phyloP scores from a whole-genome alignment of 345 rosid genomes.

The Bruguiera parviflora region DNA sequence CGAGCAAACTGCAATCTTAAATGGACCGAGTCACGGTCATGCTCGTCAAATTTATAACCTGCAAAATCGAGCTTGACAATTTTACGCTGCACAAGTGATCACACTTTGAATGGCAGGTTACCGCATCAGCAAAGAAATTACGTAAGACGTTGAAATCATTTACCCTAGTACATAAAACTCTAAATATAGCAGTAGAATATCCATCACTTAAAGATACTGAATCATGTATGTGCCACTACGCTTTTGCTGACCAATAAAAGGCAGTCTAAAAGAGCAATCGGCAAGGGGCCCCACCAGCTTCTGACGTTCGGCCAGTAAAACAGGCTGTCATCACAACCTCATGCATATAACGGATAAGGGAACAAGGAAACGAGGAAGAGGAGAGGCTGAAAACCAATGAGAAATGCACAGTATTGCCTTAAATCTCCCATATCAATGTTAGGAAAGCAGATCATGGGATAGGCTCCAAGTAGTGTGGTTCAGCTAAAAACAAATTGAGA shows the following conservation, averaged over 20 bases:
- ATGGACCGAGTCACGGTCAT: slow-evolving; percentile 57
- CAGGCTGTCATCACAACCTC: slow-evolving; percentile 12
- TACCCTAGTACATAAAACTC: slow-evolving; percentile 15
- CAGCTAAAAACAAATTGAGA: background rate
- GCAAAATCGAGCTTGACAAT: slow-evolving; percentile 59
- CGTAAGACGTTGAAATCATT: slow-evolving; percentile 20
- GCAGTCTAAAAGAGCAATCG: background rate
- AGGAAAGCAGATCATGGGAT: background rate
- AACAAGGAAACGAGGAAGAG: background rate
- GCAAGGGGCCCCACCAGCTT: slow-evolving; percentile 10
- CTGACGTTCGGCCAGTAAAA: background rate
- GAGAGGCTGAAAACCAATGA: background rate
- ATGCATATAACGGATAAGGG: background rate
- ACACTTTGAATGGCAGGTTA: slow-evolving; percentile 22
- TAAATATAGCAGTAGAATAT: slow-evolving; percentile 12
- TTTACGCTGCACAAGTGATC: slow-evolving; percentile 38
- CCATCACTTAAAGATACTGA: background rate
- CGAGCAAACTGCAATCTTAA: slow-evolving; percentile 76
- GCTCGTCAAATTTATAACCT: slow-evolving; percentile 67
- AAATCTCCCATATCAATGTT: background rate
- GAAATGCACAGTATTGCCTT: slow-evolving; percentile 5
- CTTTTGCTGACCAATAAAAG: slow-evolving; percentile 8
- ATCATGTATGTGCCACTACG: background rate
- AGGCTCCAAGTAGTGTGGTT: background rate
- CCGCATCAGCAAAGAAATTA: slow-evolving; percentile 23